Percentiles rank a stretch among this genome's conserved stretches.
These are phyloP conservation scores for Capsella rubella DNA, from an alignment of 441 rosid genomes.

Conservation along the genomic window DNA sequence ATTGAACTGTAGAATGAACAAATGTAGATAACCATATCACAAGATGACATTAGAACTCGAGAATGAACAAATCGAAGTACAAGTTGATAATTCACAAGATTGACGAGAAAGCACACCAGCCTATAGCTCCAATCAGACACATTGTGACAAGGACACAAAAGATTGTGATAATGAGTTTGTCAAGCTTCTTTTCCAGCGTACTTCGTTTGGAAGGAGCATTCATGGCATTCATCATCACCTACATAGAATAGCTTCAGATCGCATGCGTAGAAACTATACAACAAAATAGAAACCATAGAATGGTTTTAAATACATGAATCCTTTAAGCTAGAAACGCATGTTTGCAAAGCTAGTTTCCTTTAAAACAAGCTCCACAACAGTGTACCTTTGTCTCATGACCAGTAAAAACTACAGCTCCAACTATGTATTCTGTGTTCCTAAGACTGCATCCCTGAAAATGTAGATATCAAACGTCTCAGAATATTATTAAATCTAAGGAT, in stretches of 20 bases:
- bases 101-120: slow-evolving; percentile 63
- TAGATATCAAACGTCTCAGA: slow-evolving; percentile 30
- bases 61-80: slow-evolving; percentile 16
- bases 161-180: slow-evolving; percentile 91
- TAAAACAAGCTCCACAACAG: slow-evolving; percentile 38
- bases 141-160: slow-evolving; percentile 84
- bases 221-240: slow-evolving; percentile 99
- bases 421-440: slow-evolving; percentile 90
- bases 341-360: slow-evolving; percentile 34
- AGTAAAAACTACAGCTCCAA: slow-evolving; percentile 83
- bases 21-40: slow-evolving; percentile 21
- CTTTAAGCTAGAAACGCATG: slow-evolving; percentile 33
- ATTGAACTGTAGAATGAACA: slow-evolving; percentile 70
- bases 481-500: slow-evolving; percentile 12
- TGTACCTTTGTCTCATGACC: slow-evolving; percentile 98
- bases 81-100: slow-evolving; percentile 25
- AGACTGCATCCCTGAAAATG: slow-evolving; percentile 96
- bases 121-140: slow-evolving; percentile 76
- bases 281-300: slow-evolving; percentile 23
- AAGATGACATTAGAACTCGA: slow-evolving; percentile 13
- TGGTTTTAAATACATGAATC: slow-evolving; percentile 14
- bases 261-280: slow-evolving; percentile 13
- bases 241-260: slow-evolving; percentile 37
- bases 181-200: slow-evolving; percentile 98
- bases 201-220: slow-evolving; percentile 99